Conservation (phyloP, 441 rosid genomes). For the Euphorbia schlechtendalii region DNA sequence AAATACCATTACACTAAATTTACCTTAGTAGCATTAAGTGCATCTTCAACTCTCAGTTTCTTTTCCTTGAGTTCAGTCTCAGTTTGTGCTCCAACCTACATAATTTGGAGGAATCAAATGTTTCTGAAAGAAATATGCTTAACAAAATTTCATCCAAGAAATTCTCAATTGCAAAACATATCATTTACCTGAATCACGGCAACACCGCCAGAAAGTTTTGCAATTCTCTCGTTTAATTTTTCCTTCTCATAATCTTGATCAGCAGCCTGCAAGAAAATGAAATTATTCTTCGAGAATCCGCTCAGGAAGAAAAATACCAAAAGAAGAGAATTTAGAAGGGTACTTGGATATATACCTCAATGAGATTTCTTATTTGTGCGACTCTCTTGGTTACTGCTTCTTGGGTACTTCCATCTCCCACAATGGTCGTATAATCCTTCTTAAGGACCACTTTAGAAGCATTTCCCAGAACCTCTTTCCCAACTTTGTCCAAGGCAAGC, state of each 20-base stretch:
- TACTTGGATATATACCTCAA: constrained; percentile 41
- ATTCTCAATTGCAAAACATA: background rate
- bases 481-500: constrained; percentile 81
- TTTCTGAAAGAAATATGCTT: background rate
- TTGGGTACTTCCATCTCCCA: constrained; percentile 91
- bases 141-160: background rate
- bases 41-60: constrained; percentile 93
- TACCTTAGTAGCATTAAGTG: constrained; percentile 94
- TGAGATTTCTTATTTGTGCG: constrained; percentile 71
- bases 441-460: constrained; percentile 89
- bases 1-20: background rate
- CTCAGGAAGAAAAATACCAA: no score
- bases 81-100: constrained; percentile 92
- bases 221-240: constrained; percentile 88
- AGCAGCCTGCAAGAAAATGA: constrained; percentile 43
- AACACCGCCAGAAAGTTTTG: constrained; percentile 86
- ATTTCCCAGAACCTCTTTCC: constrained; percentile 66
- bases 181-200: constrained; percentile 76
- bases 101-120: background rate
- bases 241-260: constrained; percentile 94
- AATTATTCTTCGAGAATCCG: background rate
- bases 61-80: constrained; percentile 96
- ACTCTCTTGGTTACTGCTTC: constrained; percentile 84
- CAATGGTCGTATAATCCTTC: constrained; percentile 74
- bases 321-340: no score